phyloP scores from a whole-genome alignment of 73 alveolate genomes.

The Paramecium biaurelia region DNA sequence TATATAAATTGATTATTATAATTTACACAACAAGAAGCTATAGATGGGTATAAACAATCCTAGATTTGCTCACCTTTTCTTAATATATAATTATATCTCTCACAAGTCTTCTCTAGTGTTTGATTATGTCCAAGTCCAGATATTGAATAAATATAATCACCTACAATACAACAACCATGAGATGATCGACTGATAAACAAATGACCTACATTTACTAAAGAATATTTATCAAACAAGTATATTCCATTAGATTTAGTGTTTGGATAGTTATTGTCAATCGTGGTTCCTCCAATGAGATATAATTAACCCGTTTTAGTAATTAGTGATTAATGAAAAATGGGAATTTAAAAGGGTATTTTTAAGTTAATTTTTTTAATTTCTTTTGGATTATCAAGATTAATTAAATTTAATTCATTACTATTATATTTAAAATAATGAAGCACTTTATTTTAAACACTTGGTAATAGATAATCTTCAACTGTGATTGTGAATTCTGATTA shows the following conservation, averaged over 20 bases:
- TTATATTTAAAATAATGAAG: constrained; percentile 29
- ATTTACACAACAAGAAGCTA: constrained; percentile 5
- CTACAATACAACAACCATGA: neutral
- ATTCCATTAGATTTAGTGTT: neutral
- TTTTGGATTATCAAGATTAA: neutral
- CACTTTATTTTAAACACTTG: neutral
- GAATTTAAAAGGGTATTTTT: neutral
- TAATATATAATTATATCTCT: neutral
- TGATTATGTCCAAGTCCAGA: neutral
- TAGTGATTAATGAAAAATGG: neutral
- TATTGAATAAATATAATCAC: neutral
- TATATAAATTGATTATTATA: neutral
- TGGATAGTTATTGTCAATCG: neutral
- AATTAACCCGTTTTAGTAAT: neutral
- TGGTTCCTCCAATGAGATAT: neutral
- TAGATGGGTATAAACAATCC: constrained; percentile 3
- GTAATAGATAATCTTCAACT: neutral
- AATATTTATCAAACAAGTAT: neutral
- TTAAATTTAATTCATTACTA: neutral
- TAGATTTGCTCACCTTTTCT: neutral
- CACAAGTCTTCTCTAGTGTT: neutral
- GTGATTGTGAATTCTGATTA: neutral
- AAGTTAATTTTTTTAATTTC: neutral
- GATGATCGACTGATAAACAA: neutral
- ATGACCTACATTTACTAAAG: neutral